Conservation (phyloP, 352 stramenopile species). For the Albugo laibachii region DNA sequence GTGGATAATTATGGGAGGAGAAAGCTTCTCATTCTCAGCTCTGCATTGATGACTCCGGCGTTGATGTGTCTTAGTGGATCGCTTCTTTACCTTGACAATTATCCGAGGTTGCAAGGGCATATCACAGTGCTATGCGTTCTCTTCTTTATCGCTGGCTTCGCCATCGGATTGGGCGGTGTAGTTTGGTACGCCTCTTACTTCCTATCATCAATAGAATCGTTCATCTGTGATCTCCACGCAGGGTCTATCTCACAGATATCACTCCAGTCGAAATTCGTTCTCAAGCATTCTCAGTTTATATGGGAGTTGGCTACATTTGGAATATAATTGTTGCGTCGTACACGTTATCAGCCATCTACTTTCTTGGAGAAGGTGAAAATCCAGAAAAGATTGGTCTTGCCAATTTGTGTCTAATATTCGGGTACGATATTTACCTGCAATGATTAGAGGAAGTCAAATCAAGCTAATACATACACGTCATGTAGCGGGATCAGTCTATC, state of each 20-base stretch:
- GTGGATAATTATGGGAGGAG: slow-evolving; percentile 57
- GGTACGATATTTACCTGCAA: neutral
- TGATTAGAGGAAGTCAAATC: neutral
- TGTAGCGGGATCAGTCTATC: neutral
- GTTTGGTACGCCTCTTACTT: slow-evolving; percentile 26
- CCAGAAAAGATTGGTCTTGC: slow-evolving; percentile 70
- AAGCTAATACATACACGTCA: neutral
- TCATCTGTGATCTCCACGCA: slow-evolving; percentile 9
- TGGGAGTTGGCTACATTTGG: slow-evolving; percentile 67
- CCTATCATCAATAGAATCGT: neutral
- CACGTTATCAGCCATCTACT: slow-evolving; percentile 59
- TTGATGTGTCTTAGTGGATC: slow-evolving; percentile 43
- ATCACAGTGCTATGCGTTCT: slow-evolving; percentile 65
- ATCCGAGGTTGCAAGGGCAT: slow-evolving; percentile 24
- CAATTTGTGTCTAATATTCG: slow-evolving; percentile 69
- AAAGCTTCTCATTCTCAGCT: slow-evolving; percentile 49
- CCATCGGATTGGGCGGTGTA: slow-evolving; percentile 55
- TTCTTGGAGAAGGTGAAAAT: slow-evolving; percentile 31
- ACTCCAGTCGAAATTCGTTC: slow-evolving; percentile 72
- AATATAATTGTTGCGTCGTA: slow-evolving; percentile 67
- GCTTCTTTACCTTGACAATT: slow-evolving; percentile 33
- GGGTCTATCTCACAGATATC: slow-evolving; percentile 74
- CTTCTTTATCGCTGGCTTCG: slow-evolving; percentile 69
- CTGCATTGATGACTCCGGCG: slow-evolving; percentile 44
- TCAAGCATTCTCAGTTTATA: slow-evolving; percentile 70